Conservation (phyloP, 495 filamentous ascomycete species). For the Neurospora africana region DNA sequence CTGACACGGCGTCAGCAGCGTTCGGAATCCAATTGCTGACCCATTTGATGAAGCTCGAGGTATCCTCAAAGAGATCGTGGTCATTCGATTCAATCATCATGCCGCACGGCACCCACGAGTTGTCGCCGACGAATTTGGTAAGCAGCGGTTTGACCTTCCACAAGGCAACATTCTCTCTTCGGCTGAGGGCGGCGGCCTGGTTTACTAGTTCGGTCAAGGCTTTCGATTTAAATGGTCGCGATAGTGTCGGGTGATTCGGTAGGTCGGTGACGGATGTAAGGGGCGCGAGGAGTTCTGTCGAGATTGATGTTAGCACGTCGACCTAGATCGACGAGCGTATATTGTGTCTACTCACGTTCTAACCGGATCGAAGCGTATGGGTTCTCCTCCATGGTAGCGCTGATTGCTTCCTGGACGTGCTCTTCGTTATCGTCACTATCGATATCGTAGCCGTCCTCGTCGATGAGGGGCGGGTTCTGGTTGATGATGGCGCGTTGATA, state of each 20-base stretch:
- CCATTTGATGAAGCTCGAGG: slow-evolving; percentile 17
- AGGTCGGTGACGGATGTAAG: slow-evolving; percentile 80
- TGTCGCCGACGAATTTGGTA: slow-evolving; percentile 68
- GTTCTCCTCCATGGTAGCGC: slow-evolving; percentile 63
- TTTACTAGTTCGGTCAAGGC: slow-evolving; percentile 70
- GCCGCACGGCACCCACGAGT: slow-evolving; percentile 66
- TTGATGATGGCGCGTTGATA: slow-evolving; percentile 75
- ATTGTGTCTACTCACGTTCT: slow-evolving; percentile 52
- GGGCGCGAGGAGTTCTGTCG: slow-evolving; percentile 71
- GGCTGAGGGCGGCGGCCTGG: slow-evolving; percentile 57
- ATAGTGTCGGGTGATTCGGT: slow-evolving; percentile 70
- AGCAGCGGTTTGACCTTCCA: slow-evolving; percentile 71
- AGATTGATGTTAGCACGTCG: not conserved
- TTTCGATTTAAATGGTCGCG: slow-evolving; percentile 68
- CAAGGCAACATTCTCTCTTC: slow-evolving; percentile 63
- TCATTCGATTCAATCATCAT: slow-evolving; percentile 47
- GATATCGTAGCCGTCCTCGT: slow-evolving; percentile 79
- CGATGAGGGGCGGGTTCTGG: slow-evolving; percentile 60
- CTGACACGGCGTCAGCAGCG: not conserved
- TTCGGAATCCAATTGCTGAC: slow-evolving; percentile 2
- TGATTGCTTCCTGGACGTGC: slow-evolving; percentile 50
- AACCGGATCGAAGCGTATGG: slow-evolving; percentile 73
- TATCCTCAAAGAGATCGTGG: slow-evolving; percentile 37
- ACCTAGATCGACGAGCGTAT: not conserved
- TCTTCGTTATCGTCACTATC: slow-evolving; percentile 71